These are phyloP conservation scores for Xylariaceae sp. DNA, from an alignment of 2,329 filamentous ascomycete species.

Conservation along the genomic window DNA sequence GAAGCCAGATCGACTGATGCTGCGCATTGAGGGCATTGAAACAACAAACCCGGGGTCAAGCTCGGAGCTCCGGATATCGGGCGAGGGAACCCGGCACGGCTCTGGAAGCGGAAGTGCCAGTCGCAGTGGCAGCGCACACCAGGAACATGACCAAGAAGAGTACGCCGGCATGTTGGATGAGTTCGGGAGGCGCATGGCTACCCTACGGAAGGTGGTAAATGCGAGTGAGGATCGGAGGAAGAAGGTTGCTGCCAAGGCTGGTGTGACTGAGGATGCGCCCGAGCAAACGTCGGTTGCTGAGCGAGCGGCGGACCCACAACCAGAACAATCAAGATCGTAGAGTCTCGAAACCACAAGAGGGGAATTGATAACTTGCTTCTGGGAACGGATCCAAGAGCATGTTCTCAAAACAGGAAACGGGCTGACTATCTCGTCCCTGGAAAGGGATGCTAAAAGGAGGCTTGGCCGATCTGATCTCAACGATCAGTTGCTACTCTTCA, in stretches of 20 bases:
- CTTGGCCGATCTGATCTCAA: too few relatives aligned
- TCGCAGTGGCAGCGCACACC: constrained; percentile 27
- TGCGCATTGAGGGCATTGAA: constrained; percentile 57
- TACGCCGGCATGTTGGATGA: constrained; percentile 50
- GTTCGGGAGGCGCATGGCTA: constrained; percentile 54
- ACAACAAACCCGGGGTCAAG: constrained; percentile 32
- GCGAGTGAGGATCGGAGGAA: constrained; percentile 44
- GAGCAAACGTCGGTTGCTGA: too few relatives aligned
- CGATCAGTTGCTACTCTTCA: too few relatives aligned
- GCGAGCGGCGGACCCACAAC: too few relatives aligned
- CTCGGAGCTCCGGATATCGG: constrained; percentile 30
- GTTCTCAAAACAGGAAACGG: too few relatives aligned
- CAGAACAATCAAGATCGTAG: too few relatives aligned
- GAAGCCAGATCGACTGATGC: constrained; percentile 48
- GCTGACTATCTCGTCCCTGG: too few relatives aligned
- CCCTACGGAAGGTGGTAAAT: constrained; percentile 51
- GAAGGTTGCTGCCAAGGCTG: constrained; percentile 24
- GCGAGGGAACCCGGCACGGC: constrained; percentile 24
- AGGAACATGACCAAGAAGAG: constrained; percentile 37
- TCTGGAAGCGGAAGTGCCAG: constrained; percentile 25
- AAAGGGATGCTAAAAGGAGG: too few relatives aligned
- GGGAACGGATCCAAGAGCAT: too few relatives aligned
- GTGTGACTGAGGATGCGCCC: background rate
- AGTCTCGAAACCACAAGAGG: too few relatives aligned
- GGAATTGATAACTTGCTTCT: too few relatives aligned